Evolutionary conservation across 805 yeast genomes (phyloP).

Genomic region (Candida berthetii): DNA sequence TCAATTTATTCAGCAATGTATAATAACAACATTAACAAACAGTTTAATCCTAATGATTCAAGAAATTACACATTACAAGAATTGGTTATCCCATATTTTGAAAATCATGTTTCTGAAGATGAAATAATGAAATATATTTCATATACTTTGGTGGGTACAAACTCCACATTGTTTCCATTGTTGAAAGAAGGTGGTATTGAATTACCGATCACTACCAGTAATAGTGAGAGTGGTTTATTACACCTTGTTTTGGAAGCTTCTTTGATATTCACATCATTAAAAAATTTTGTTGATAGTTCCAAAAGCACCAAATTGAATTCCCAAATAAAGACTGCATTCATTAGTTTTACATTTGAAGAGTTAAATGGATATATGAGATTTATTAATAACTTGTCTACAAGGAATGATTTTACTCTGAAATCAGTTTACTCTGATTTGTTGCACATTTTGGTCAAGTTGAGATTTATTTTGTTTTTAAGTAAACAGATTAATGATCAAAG

Average conservation of each 20-base stretch:
- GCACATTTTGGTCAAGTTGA: conserved; percentile 47
- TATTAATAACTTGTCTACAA: conserved; percentile 38
- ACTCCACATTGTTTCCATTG: conserved; percentile 49
- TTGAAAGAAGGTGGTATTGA: conserved; percentile 20
- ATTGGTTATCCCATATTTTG: conserved; percentile 26
- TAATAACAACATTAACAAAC: conserved; percentile 1
- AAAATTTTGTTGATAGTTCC: conserved; percentile 20
- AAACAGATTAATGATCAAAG: conserved; percentile 22
- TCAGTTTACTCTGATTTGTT: conserved; percentile 29
- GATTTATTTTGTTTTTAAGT: conserved; percentile 46
- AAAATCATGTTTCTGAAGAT: conserved; percentile 27
- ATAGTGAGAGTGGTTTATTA: conserved; percentile 50
- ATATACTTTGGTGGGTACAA: conserved; percentile 55
- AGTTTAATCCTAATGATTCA: neutral
- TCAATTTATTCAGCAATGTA: conserved; percentile 24
- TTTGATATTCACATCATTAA: conserved; percentile 48
- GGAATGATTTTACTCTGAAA: conserved; percentile 23
- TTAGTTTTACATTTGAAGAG: conserved; percentile 37
- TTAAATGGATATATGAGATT: conserved; percentile 35
- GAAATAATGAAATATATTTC: conserved; percentile 41
- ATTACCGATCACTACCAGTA: conserved; percentile 48
- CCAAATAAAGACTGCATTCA: conserved; percentile 58
- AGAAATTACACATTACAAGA: conserved; percentile 21
- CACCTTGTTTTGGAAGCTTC: conserved; percentile 66
- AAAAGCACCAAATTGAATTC: conserved; percentile 27